Evolutionary conservation across 768 basidiomycete species (phyloP).

Genomic region (Russula brevipes): DNA sequence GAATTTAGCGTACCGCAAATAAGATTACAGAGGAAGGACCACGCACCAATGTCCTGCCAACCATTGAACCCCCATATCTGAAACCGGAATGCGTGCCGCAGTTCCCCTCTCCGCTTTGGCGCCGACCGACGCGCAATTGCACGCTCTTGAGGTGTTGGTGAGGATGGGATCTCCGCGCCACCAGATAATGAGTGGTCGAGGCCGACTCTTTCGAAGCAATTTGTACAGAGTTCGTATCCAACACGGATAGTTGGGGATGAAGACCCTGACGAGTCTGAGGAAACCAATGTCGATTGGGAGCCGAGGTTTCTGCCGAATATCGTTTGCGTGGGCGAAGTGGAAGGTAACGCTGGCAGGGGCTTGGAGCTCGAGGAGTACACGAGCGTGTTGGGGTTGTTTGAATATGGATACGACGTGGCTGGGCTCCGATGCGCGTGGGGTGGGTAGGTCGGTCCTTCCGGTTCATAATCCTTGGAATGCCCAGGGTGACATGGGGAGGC

Average conservation of each 20-base stretch:
- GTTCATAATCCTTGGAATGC: neutral
- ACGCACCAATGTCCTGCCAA: slow-evolving; percentile 87
- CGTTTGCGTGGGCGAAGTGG: slow-evolving; percentile 14
- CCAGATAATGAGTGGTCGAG: slow-evolving; percentile 65
- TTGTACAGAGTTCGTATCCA: slow-evolving; percentile 83
- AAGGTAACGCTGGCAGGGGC: slow-evolving; percentile 44
- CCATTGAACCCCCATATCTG: slow-evolving; percentile 78
- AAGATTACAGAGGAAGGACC: neutral
- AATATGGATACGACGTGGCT: neutral
- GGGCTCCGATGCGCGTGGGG: slow-evolving; percentile 18
- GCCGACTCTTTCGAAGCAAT: slow-evolving; percentile 74
- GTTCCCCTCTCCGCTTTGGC: slow-evolving; percentile 65
- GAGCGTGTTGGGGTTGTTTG: slow-evolving; percentile 2
- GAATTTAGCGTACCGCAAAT: neutral
- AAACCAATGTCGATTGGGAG: slow-evolving; percentile 20
- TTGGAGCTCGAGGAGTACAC: slow-evolving; percentile 32
- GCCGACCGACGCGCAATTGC: slow-evolving; percentile 55
- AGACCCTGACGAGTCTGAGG: slow-evolving; percentile 24
- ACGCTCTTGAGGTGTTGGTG: slow-evolving; percentile 42
- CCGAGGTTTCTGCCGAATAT: slow-evolving; percentile 6
- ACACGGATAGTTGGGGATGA: slow-evolving; percentile 8
- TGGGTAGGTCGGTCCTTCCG: neutral
- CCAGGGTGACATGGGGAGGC: slow-evolving; percentile 14
- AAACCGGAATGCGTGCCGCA: slow-evolving; percentile 82
- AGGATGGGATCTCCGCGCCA: slow-evolving; percentile 40